phyloP scores from a whole-genome alignment of 371 early-diverging fungal species.

The Mucor racemosus region DNA sequence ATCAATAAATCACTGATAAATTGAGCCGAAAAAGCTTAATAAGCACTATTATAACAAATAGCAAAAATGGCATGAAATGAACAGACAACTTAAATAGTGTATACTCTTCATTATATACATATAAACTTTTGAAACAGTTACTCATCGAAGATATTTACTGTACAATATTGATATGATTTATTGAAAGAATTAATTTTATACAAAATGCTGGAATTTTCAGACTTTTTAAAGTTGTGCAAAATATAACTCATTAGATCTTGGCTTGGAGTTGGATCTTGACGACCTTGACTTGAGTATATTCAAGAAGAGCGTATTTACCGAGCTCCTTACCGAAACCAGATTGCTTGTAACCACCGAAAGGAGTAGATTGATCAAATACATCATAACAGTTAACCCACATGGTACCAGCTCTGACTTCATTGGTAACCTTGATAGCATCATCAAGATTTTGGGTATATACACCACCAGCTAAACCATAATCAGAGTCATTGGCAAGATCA shows the following conservation, averaged over 20 bases:
- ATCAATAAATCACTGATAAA: no score
- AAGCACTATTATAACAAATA: no score
- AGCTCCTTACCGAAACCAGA: conserved; percentile 83
- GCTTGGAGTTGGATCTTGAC: conserved; percentile 47
- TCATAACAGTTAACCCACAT: conserved; percentile 64
- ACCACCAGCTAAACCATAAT: conserved; percentile 85
- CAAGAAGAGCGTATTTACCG: conserved; percentile 70
- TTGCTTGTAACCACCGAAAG: conserved; percentile 89
- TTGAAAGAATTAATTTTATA: not conserved
- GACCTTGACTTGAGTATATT: conserved; percentile 70
- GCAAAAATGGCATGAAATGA: no score
- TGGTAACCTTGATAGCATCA: conserved; percentile 64
- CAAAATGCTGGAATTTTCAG: not conserved
- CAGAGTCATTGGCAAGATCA: conserved; percentile 72
- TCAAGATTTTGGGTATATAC: conserved; percentile 75
- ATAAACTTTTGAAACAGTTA: no score
- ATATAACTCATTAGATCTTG: not conserved
- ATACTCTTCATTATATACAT: no score
- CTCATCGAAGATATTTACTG: no score
- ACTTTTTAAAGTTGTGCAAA: no score
- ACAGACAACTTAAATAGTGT: no score
- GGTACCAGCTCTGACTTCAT: conserved; percentile 76
- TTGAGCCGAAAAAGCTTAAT: no score
- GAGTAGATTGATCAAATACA: conserved; percentile 57
- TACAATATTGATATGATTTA: not conserved